Evolutionary conservation across 257 asterid genomes (phyloP).

Genomic region (Ocimum tenuiflorum): DNA sequence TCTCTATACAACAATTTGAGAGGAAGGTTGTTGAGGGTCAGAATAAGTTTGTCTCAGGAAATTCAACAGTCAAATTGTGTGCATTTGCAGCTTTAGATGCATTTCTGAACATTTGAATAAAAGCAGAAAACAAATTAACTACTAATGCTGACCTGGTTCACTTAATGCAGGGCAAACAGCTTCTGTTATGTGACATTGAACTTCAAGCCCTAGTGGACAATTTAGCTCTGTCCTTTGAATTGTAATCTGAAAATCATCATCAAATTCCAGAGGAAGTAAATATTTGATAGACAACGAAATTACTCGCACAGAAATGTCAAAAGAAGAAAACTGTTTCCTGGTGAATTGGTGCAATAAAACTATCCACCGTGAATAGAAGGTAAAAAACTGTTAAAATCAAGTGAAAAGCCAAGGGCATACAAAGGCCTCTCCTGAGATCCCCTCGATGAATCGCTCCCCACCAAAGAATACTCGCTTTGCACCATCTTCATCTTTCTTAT

Average conservation of each 20-base stretch:
- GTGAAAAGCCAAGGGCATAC: slow-evolving; percentile 40
- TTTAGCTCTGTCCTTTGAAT: slow-evolving; percentile 87
- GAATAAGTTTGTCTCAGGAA: not conserved
- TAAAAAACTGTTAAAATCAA: slow-evolving; percentile 13
- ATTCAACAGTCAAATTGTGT: not conserved
- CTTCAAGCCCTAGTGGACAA: slow-evolving; percentile 86
- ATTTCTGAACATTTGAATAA: not conserved
- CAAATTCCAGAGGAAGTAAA: slow-evolving; percentile 3
- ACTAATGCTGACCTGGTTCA: slow-evolving; percentile 78
- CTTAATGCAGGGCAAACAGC: slow-evolving; percentile 95
- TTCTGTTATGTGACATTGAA: slow-evolving; percentile 80
- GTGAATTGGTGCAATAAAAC: slow-evolving; percentile 11
- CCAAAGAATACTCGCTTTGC: slow-evolving; percentile 97
- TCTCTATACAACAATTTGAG: not conserved
- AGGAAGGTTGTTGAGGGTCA: not conserved
- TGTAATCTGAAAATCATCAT: slow-evolving; percentile 61
- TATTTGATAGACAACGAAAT: slow-evolving; percentile 2
- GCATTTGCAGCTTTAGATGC: not conserved
- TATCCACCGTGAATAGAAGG: slow-evolving; percentile 14
- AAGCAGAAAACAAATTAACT: slow-evolving; percentile 9
- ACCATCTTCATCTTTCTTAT: slow-evolving; percentile 87
- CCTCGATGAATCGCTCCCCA: slow-evolving; percentile 92
- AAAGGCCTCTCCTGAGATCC: slow-evolving; percentile 93
- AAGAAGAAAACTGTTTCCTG: not conserved
- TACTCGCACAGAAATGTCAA: slow-evolving; percentile 5